Evolutionary conservation across 495 filamentous ascomycete species (phyloP).

Genomic region (Rostrohypoxylon terebratum): DNA sequence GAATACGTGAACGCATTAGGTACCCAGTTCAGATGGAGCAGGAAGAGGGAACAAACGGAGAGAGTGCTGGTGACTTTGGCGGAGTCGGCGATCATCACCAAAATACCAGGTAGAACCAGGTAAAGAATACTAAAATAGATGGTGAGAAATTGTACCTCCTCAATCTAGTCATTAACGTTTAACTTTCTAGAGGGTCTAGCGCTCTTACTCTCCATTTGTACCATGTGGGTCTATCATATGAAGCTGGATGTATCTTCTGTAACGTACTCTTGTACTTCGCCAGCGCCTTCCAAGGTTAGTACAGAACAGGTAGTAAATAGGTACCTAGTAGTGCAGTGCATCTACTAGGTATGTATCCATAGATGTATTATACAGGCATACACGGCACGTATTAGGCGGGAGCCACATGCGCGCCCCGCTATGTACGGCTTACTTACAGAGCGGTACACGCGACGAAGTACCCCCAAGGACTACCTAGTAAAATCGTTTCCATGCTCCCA

Average conservation of each 20-base stretch:
- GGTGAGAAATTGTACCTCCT: conserved; percentile 17
- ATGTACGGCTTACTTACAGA: conserved; percentile 40
- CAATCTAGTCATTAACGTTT: conserved; percentile 32
- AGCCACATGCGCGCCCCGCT: conserved; percentile 41
- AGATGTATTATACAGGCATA: conserved; percentile 4
- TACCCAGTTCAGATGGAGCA: conserved; percentile 26
- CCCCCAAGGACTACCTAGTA: conserved; percentile 1
- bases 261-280: conserved; percentile 2
- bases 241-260: not conserved
- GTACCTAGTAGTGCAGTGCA: no score
- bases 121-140: conserved; percentile 35
- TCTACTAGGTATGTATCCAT: not conserved
- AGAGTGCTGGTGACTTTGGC: conserved; percentile 22
- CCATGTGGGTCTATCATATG: conserved; percentile 21
- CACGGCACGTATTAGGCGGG: conserved; percentile 25
- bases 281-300: conserved; percentile 14
- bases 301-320: conserved; percentile 20
- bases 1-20: conserved; percentile 36
- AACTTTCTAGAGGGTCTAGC: conserved; percentile 31
- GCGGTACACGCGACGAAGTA: conserved; percentile 33
- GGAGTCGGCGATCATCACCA: not conserved
- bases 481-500: conserved; percentile 28
- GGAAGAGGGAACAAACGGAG: conserved; percentile 6
- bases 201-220: conserved; percentile 19
- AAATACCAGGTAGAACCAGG: conserved; percentile 7